Base-by-base conservation (phyloP, 2,329 filamentous ascomycete genomes). In the Pseudocercospora cruenta region DNA sequence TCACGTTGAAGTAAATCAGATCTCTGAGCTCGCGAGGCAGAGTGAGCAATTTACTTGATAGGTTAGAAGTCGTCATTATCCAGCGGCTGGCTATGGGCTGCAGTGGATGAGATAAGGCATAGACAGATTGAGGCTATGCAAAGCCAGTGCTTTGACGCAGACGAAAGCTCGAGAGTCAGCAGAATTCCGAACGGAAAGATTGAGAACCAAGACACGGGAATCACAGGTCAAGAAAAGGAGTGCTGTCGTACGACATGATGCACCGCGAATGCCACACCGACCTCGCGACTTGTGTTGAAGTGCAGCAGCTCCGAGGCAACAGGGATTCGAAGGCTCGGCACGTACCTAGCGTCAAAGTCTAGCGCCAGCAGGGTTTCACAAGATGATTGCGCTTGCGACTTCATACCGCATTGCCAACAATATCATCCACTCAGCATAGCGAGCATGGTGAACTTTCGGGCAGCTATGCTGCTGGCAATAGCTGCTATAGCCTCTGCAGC, bases 401-500 rank as follows among this genome's bases (percentile, higher is more conserved):
- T 61, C 63, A 65, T 36, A 60, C 22, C n/a, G 39, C 33, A 60
- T 10, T 33, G 19, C 21, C 19, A 60, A 53, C 33, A 47, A 22
- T 22, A 53, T 31, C 43, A 19, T n/a, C 36, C 16, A 31, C 14
- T 19, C 14, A 60, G 22, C 58, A 19, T 36, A 60, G 21, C 36
- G 24, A 22, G 33, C 57, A 68, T 68, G 62, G 28, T 60, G 10
- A 58, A 45, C 9, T 26, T 67, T 45, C 62, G 58, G 51, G 58
- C 55, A 22, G 43, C 58, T 12, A 53, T 68, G 28, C 43, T 71
- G 45, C 63, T 72, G 16, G 63, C 63, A 28, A 65, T 62, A 64
- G 70, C 73, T n/a, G 62, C 77, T 16, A 39, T 75, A 12, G 64
- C 73, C 21, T 75, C 76, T 10, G 80, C 82, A 45, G 81, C 81